Percentiles rank a stretch among this genome's conserved stretches.
These are phyloP conservation scores for Colletotrichum tanaceti DNA, from an alignment of 2,329 filamentous ascomycete genomes.

Conservation along the genomic window DNA sequence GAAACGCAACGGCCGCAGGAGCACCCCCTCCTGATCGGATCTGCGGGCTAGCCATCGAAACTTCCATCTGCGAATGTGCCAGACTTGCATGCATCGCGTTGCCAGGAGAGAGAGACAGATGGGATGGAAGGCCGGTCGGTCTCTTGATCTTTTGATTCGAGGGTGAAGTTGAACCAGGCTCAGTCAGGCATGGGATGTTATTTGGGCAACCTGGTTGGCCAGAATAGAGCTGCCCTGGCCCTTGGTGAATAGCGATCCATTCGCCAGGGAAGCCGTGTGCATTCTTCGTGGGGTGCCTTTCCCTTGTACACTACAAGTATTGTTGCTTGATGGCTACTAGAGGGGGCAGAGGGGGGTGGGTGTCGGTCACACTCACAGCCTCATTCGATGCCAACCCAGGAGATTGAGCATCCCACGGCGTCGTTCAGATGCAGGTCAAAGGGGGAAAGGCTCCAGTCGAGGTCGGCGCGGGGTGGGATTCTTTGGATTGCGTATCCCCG, in stretches of 20 bases:
- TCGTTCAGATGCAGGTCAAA: slow-evolving; percentile 1
- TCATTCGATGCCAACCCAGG: neutral
- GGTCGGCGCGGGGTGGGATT: slow-evolving; percentile 3
- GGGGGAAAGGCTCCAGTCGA: neutral
- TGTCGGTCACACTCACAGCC: neutral
- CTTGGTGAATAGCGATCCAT: slow-evolving; percentile 15
- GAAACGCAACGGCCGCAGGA: slow-evolving; percentile 11
- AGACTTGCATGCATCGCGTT: slow-evolving; percentile 29
- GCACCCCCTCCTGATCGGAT: slow-evolving; percentile 15
- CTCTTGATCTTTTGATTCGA: neutral
- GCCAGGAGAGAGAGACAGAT: slow-evolving; percentile 10
- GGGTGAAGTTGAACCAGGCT: neutral
- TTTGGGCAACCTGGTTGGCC: neutral
- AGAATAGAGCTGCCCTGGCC: slow-evolving; percentile 13
- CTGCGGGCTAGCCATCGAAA: slow-evolving; percentile 34
- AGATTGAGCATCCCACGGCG: slow-evolving; percentile 9
- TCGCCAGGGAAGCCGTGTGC: neutral
- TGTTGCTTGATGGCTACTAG: slow-evolving; percentile 3
- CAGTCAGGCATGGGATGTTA: neutral
- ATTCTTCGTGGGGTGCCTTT: too few relatives aligned
- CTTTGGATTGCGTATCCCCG: slow-evolving; percentile 6
- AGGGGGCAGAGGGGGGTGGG: too few relatives aligned
- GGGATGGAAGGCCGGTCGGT: slow-evolving; percentile 22
- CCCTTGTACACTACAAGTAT: too few relatives aligned
- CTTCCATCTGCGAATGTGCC: slow-evolving; percentile 31